Evolutionary conservation across 192 early-diverging fungal species (phyloP).

Genomic region (Mortierella alpina): DNA sequence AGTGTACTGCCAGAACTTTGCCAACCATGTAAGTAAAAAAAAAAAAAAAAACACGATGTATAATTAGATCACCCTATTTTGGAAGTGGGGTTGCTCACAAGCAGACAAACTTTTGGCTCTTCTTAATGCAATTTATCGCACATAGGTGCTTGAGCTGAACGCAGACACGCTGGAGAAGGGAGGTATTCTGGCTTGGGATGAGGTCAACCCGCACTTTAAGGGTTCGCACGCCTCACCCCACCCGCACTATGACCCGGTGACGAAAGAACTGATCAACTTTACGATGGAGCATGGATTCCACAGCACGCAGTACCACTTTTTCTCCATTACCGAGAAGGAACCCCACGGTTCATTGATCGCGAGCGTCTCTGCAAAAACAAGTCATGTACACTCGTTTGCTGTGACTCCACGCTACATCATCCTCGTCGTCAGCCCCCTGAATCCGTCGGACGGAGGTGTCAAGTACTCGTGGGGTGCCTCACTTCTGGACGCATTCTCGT

Average conservation of each 20-base stretch:
- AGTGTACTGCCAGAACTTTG: slow-evolving; percentile 75
- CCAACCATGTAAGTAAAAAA: slow-evolving; percentile 63
- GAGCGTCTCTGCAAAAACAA: slow-evolving; percentile 70
- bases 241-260: slow-evolving; percentile 72
- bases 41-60: neutral
- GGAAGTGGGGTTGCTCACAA: slow-evolving; percentile 4
- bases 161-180: slow-evolving; percentile 71
- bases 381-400: slow-evolving; percentile 81
- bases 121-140: slow-evolving; percentile 4
- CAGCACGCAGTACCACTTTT: slow-evolving; percentile 75
- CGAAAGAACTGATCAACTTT: slow-evolving; percentile 81
- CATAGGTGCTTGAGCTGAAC: slow-evolving; percentile 73
- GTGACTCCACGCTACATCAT: slow-evolving; percentile 80
- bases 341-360: slow-evolving; percentile 74
- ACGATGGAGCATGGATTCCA: slow-evolving; percentile 78
- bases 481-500: slow-evolving; percentile 77
- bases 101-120: neutral
- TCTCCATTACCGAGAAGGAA: slow-evolving; percentile 68
- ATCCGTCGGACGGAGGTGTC: slow-evolving; percentile 68
- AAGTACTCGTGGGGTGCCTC: slow-evolving; percentile 78
- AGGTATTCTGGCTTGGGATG: slow-evolving; percentile 68
- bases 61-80: neutral
- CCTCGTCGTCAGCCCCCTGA: slow-evolving; percentile 67
- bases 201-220: slow-evolving; percentile 72
- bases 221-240: slow-evolving; percentile 77